A percentile compares a stretch with the other conserved stretches of the same genome.
Conservation (phyloP, 2,329 filamentous ascomycete species). For the Metarhizium humberi region DNA sequence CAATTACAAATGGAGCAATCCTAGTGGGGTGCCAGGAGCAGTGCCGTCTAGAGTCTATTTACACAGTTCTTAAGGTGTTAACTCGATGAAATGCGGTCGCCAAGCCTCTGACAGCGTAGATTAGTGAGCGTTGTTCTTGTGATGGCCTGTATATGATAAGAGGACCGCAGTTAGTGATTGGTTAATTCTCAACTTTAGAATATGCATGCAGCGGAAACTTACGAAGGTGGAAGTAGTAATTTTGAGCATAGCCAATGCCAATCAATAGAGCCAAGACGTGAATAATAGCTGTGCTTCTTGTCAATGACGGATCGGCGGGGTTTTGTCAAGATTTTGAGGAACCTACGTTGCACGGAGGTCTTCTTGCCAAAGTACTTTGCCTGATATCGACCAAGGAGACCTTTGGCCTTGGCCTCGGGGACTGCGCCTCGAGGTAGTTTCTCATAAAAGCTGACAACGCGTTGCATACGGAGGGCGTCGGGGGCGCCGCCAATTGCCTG, state of each 20-base stretch:
- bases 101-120: constrained; percentile 8
- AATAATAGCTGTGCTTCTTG: constrained; percentile 59
- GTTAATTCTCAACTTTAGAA: not conserved
- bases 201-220: constrained; percentile 35
- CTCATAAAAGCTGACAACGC: constrained; percentile 97
- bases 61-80: constrained; percentile 22
- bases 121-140: constrained; percentile 99
- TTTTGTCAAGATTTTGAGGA: constrained; percentile 14
- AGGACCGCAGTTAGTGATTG: not conserved
- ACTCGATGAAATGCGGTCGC: not conserved
- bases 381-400: constrained; percentile 82
- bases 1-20: constrained; percentile 4
- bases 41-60: constrained; percentile 31
- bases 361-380: constrained; percentile 94
- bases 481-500: constrained; percentile 91
- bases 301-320: constrained; percentile 8
- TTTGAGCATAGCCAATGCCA: constrained; percentile 83
- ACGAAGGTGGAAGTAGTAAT: constrained; percentile 99
- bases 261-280: constrained; percentile 75
- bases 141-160: constrained; percentile 62
- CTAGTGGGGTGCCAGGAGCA: constrained; percentile 1
- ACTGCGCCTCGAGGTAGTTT: constrained; percentile 90
- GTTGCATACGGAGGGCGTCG: constrained; percentile 95
- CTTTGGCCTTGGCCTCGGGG: constrained; percentile 72
- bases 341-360: constrained; percentile 74